Conservation (phyloP, 2,329 filamentous ascomycete species). For the Bipolaris cookei region DNA sequence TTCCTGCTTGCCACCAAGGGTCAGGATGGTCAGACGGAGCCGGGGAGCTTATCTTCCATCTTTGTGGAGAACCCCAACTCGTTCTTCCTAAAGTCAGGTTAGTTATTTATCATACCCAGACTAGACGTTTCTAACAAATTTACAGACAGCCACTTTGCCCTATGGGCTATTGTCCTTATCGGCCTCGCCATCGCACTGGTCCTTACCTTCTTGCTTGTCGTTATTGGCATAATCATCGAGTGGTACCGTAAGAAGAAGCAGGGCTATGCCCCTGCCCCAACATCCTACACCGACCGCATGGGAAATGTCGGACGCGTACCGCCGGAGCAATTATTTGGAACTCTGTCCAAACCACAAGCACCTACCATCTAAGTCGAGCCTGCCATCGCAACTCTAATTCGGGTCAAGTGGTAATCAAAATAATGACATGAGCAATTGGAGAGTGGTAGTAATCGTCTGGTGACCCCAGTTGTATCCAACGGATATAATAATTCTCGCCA, state of each 20-base stretch:
- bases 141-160: slow-evolving; percentile 65
- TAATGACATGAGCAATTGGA: not conserved
- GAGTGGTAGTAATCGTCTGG: not conserved
- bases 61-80: slow-evolving; percentile 80
- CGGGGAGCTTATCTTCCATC: slow-evolving; percentile 78
- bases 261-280: slow-evolving; percentile 80
- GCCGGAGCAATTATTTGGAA: slow-evolving; percentile 53
- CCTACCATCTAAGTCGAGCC: slow-evolving; percentile 36
- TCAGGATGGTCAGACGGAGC: slow-evolving; percentile 59
- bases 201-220: slow-evolving; percentile 77
- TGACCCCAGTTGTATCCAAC: not conserved
- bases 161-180: slow-evolving; percentile 82
- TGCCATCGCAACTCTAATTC: slow-evolving; percentile 1
- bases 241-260: slow-evolving; percentile 77
- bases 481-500: not conserved
- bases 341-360: slow-evolving; percentile 41
- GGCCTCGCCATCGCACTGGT: slow-evolving; percentile 78
- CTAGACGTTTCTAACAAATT: slow-evolving; percentile 13
- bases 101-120: slow-evolving; percentile 43
- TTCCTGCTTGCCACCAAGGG: slow-evolving; percentile 77
- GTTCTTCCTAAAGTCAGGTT: slow-evolving; percentile 72
- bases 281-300: slow-evolving; percentile 56
- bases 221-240: slow-evolving; percentile 76
- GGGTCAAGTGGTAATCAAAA: not conserved
- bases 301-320: slow-evolving; percentile 59